Evolutionary conservation across 1,284 basidiomycete species (phyloP), one percentile per base, ranked within the genome.

Genomic region (Naganishia sp.): DNA sequence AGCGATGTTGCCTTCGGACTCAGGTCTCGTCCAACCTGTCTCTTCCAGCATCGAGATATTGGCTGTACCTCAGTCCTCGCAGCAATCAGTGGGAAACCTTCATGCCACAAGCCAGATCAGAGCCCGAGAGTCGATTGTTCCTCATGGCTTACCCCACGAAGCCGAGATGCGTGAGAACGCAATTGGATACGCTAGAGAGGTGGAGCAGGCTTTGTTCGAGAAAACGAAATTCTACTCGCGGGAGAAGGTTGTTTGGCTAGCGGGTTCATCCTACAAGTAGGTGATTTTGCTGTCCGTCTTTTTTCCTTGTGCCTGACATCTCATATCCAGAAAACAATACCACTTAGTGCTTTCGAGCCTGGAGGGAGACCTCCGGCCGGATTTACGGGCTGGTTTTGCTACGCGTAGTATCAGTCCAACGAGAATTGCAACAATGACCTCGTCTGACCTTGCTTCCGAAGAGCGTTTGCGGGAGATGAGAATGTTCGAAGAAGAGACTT

Each of bases 341-440:
- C 36, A 43, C 25, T 56, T 66, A 9, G 59, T 69, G 36, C 28
- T 64, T 11, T 61, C 56, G 15, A 55, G 60, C n/a, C 59, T 69
- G 10, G 60, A 66, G 28, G 42, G 63, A 45, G 61, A 69, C 33
- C 55, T 69, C 15, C 68, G 68, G 11, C 42, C 42, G 1, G 68
- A 69, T 36, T 43, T 69, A 21, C 50, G 55, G 23, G 39, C 42
- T 31, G 68, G 65, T 21, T 65, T 69, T 43, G 49, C 68, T 4
- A 66, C 65, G 1, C 39, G 59, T 6, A 43, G 16, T 5, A 63
- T 69, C 46, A 33, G 42, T 13, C 48, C 64, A 16, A 6, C 59
- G 3, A 23, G 46, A 9, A 28, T 69, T 6, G 65, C 68, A 6
- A 43, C 13, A 33, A 69, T 69, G 68, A 61, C 50, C 10, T 59